Conservation (phyloP, 805 yeast genomes). For the Ogataea saltuana region DNA sequence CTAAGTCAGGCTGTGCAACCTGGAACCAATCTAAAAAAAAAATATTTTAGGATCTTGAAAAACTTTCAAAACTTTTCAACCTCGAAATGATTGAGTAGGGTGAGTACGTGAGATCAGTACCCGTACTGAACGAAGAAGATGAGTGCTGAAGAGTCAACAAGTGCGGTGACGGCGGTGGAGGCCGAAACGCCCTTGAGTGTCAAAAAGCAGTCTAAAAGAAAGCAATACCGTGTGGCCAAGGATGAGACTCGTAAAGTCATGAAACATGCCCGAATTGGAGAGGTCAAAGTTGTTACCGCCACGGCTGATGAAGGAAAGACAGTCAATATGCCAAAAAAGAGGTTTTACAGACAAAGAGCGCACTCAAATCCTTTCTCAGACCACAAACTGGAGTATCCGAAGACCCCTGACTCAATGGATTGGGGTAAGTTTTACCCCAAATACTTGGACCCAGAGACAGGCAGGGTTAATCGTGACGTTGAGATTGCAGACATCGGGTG, state of each 20-base stretch:
- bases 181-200: too few relatives aligned
- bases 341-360: slow-evolving; percentile 94
- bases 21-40: slow-evolving; percentile 3
- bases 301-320: slow-evolving; percentile 24
- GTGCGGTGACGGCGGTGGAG: neutral
- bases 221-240: slow-evolving; percentile 49
- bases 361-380: slow-evolving; percentile 98
- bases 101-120: too few relatives aligned
- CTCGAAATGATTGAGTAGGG: too few relatives aligned
- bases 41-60: neutral
- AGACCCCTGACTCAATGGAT: slow-evolving; percentile 78
- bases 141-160: neutral
- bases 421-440: slow-evolving; percentile 80
- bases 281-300: slow-evolving; percentile 18
- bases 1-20: slow-evolving; percentile 16
- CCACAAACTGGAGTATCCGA: slow-evolving; percentile 87
- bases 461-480: slow-evolving; percentile 53
- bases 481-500: slow-evolving; percentile 97
- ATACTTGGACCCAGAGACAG: slow-evolving; percentile 41
- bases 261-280: slow-evolving; percentile 49
- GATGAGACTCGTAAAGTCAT: slow-evolving; percentile 44
- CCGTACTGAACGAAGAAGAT: neutral
- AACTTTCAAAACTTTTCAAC: too few relatives aligned
- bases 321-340: slow-evolving; percentile 65
- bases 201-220: slow-evolving; percentile 39